phyloP scores from a whole-genome alignment of 2,329 filamentous ascomycete genomes.

The Nectriaceae sp. region DNA sequence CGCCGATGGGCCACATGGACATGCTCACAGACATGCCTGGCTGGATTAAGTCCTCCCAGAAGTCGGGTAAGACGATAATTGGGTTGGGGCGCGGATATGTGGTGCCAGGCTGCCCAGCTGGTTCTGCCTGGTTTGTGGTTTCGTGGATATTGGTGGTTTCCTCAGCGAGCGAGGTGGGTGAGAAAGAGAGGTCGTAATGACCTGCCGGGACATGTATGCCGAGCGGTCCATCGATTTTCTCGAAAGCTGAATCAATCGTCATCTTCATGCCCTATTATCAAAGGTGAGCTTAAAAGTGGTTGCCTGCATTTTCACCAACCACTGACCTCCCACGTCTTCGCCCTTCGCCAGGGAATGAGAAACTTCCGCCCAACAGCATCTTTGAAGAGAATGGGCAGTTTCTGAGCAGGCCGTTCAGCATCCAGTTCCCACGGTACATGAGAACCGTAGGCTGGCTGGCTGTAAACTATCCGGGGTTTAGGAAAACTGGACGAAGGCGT shows the following conservation, averaged over 20 bases:
- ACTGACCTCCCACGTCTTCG: constrained; percentile 18
- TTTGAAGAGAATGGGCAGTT: constrained; percentile 10
- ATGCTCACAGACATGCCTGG: constrained; percentile 12
- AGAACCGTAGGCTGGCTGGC: constrained; percentile 4
- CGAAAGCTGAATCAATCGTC: constrained; percentile 9
- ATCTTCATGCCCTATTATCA: constrained; percentile 16
- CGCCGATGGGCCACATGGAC: constrained; percentile 6
- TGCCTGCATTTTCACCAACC: background rate
- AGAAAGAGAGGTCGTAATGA: constrained; percentile 6
- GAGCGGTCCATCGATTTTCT: background rate
- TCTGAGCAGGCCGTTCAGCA: constrained; percentile 13
- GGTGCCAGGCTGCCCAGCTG: background rate
- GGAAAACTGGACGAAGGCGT: background rate
- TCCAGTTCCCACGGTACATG: constrained; percentile 16
- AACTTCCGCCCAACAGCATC: constrained; percentile 9
- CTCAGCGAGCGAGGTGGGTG: too few relatives aligned
- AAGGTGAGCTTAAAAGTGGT: background rate
- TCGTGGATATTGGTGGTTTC: background rate
- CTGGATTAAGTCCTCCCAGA: constrained; percentile 16
- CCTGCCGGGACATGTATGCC: background rate
- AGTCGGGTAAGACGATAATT: constrained; percentile 11
- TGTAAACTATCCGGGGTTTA: constrained; percentile 1
- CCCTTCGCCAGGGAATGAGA: constrained; percentile 14
- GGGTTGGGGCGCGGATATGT: background rate
- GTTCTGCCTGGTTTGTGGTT: background rate